phyloP scores from a whole-genome alignment of 345 rosid genomes.

The Corchorus capsularis region DNA sequence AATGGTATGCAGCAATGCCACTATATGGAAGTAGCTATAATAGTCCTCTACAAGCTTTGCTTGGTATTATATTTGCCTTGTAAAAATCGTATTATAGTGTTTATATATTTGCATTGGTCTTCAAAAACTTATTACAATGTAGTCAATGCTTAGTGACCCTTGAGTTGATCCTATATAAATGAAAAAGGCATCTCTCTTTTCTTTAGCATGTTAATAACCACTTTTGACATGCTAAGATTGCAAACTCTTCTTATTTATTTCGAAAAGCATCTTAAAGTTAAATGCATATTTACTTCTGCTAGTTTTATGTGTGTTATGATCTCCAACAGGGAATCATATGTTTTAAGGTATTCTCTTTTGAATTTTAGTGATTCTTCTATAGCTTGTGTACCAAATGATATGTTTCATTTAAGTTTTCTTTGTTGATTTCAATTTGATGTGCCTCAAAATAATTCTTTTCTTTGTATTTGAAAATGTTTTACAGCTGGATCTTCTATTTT shows the following conservation, averaged over 20 bases:
- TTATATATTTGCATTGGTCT: not conserved
- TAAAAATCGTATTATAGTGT: not conserved
- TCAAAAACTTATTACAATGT: not conserved
- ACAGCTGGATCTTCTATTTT: not conserved
- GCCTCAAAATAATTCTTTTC: not conserved
- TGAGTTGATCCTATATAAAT: not conserved
- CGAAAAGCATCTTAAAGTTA: not conserved
- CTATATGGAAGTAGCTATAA: not conserved
- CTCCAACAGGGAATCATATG: not conserved
- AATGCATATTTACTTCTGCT: not conserved
- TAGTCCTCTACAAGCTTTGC: not conserved
- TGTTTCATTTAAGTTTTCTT: not conserved
- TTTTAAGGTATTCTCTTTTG: not conserved
- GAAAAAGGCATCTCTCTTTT: not conserved
- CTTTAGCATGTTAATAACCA: not conserved
- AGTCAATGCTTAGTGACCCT: not conserved
- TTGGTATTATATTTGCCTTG: not conserved
- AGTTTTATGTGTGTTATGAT: not conserved
- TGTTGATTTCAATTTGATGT: not conserved
- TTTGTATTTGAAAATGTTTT: not conserved
- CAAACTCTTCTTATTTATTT: not conserved
- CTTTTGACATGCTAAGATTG: not conserved
- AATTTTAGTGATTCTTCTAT: not conserved
- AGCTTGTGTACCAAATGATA: not conserved
- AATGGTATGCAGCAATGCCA: not conserved